These are phyloP conservation scores for Stachybotrys echinatus DNA, from an alignment of 2,329 filamentous ascomycete species.

Conservation along the genomic window DNA sequence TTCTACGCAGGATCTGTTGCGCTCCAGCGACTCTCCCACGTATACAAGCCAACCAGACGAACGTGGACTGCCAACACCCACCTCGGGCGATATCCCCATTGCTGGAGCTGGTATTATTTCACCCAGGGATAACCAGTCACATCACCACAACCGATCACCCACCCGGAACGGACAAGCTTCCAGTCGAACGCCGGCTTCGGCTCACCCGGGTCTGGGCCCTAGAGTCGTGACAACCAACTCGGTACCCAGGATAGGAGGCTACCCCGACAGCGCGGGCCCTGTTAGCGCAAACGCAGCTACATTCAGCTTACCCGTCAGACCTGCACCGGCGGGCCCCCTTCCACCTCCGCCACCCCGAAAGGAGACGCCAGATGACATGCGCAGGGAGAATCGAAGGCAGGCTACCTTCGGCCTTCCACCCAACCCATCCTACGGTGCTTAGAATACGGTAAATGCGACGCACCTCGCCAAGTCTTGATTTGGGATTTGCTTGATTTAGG, in stretches of 20 bases:
- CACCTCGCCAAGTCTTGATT: too few relatives aligned
- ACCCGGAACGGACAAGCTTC: slow-evolving; percentile 41
- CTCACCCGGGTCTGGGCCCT: slow-evolving; percentile 48
- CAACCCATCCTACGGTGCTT: slow-evolving; percentile 32
- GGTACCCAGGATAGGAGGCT: slow-evolving; percentile 40
- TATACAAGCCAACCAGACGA: slow-evolving; percentile 33
- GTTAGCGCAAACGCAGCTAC: slow-evolving; percentile 42
- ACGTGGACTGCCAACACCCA: slow-evolving; percentile 53
- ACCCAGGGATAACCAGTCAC: slow-evolving; percentile 39
- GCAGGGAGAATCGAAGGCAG: slow-evolving; percentile 47
- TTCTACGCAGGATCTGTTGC: slow-evolving; percentile 69
- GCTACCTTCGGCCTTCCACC: slow-evolving; percentile 46
- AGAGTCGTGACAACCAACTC: slow-evolving; percentile 48
- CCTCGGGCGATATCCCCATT: slow-evolving; percentile 68
- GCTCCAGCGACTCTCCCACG: slow-evolving; percentile 56
- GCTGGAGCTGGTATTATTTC: slow-evolving; percentile 50
- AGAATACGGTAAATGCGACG: too few relatives aligned
- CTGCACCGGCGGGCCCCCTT: slow-evolving; percentile 51
- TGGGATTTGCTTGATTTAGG: too few relatives aligned
- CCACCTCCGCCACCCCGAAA: slow-evolving; percentile 57
- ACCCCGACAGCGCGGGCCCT: slow-evolving; percentile 30
- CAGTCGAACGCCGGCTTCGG: slow-evolving; percentile 31
- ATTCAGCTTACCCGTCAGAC: slow-evolving; percentile 60
- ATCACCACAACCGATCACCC: slow-evolving; percentile 43
- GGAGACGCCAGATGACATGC: slow-evolving; percentile 48